Evolutionary conservation across 805 yeast species (phyloP).

Genomic region (Zygosaccharomyces rouxii): DNA sequence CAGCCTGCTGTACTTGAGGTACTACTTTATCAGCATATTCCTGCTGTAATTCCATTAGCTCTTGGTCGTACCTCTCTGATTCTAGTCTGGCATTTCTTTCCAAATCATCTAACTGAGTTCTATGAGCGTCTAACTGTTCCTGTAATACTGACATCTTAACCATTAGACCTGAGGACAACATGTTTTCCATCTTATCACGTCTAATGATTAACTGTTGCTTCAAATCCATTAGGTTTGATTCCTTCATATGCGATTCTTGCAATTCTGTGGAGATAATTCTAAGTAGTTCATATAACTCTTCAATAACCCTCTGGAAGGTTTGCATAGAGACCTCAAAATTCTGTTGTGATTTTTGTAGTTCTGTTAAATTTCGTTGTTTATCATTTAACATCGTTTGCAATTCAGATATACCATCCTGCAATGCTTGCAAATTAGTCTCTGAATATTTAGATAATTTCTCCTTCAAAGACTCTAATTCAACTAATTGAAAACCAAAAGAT

Average conservation of each 20-base stretch:
- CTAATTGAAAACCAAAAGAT: constrained; percentile 51
- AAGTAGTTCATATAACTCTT: constrained; percentile 29
- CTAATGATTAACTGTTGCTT: constrained; percentile 43
- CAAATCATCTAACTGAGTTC: constrained; percentile 46
- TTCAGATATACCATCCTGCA: constrained; percentile 50
- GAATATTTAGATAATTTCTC: constrained; percentile 58
- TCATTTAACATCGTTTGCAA: constrained; percentile 43
- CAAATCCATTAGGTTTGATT: constrained; percentile 45
- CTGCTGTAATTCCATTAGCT: constrained; percentile 41
- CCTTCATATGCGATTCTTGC: constrained; percentile 37
- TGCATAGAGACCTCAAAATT: constrained; percentile 53
- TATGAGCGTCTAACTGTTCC: constrained; percentile 48
- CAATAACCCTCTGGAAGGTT: constrained; percentile 43
- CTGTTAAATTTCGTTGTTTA: constrained; percentile 38
- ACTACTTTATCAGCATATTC: constrained; percentile 47
- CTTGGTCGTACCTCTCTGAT: constrained; percentile 43
- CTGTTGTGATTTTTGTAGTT: constrained; percentile 45
- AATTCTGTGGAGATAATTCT: constrained; percentile 46
- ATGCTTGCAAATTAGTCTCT: constrained; percentile 54
- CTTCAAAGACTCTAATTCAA: constrained; percentile 53
- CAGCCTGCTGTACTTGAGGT: constrained; percentile 46
- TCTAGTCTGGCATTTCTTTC: constrained; percentile 42
- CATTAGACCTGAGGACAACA: constrained; percentile 39
- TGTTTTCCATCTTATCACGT: constrained; percentile 40
- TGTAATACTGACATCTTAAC: constrained; percentile 38